phyloP scores from a whole-genome alignment of 2,329 filamentous ascomycete species.

The Fusarium coicis region DNA sequence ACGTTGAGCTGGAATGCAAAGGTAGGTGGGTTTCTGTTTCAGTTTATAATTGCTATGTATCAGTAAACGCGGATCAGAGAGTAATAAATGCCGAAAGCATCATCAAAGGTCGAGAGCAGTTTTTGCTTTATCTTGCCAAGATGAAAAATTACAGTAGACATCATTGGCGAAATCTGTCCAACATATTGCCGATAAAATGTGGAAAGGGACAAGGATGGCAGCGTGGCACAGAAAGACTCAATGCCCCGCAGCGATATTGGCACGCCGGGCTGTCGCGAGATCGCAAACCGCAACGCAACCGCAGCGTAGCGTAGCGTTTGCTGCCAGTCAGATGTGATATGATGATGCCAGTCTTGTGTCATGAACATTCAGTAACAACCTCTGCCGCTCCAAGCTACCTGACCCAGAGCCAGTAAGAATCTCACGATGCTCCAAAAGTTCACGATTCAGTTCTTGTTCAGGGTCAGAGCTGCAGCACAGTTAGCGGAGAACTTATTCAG shows the following conservation, averaged over 20 bases:
- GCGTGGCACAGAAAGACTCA: slow-evolving; percentile 26
- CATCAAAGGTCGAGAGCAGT: neutral
- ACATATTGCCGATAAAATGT: slow-evolving; percentile 16
- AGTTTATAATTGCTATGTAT: neutral
- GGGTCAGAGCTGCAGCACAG: slow-evolving; percentile 7
- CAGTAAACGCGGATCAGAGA: neutral
- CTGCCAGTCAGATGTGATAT: slow-evolving; percentile 33
- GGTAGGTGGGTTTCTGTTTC: neutral
- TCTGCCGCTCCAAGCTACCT: slow-evolving; percentile 24
- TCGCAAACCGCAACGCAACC: slow-evolving; percentile 22
- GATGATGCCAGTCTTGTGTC: slow-evolving; percentile 46
- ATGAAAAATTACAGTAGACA: neutral
- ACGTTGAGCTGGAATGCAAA: neutral
- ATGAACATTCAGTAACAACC: slow-evolving; percentile 24
- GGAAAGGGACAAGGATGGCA: slow-evolving; percentile 34
- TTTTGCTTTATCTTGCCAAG: neutral
- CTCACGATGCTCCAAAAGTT: slow-evolving; percentile 7
- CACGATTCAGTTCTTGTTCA: slow-evolving; percentile 12
- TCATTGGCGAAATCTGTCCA: slow-evolving; percentile 6
- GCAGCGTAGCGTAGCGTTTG: slow-evolving; percentile 19
- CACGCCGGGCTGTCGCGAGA: slow-evolving; percentile 34
- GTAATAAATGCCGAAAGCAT: neutral
- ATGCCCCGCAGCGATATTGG: slow-evolving; percentile 38
- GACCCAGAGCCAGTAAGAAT: slow-evolving; percentile 20
- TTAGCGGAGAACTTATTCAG: slow-evolving; percentile 12